Evolutionary conservation across 208 protist species (phyloP).

Genomic region (Crithidia fasciculata): DNA sequence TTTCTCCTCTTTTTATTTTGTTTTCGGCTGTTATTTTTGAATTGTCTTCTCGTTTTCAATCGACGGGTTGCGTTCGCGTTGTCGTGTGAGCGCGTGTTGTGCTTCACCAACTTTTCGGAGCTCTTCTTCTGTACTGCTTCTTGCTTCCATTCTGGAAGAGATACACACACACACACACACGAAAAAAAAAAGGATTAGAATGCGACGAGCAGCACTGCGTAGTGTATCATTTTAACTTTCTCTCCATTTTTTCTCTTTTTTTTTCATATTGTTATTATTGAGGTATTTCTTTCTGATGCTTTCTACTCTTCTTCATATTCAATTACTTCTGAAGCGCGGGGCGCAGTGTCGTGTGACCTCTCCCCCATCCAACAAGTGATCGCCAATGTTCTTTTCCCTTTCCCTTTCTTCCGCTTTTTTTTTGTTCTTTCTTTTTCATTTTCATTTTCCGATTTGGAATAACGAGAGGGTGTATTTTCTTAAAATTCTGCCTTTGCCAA

Average conservation of each 20-base stretch:
- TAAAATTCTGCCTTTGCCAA: background rate
- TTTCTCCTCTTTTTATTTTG: background rate
- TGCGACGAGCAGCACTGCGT: too few species aligned
- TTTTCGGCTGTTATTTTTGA: background rate
- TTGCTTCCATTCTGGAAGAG: background rate
- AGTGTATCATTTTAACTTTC: background rate
- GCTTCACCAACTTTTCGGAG: background rate
- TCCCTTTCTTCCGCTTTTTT: background rate
- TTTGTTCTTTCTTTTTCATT: background rate
- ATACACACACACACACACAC: too few species aligned
- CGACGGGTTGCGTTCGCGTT: too few species aligned
- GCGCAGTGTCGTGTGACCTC: too few species aligned
- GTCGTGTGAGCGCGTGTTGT: too few species aligned
- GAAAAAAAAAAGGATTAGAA: too few species aligned
- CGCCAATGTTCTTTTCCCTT: background rate
- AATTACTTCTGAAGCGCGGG: too few species aligned
- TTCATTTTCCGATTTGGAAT: too few species aligned
- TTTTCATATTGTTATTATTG: background rate
- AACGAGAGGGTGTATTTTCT: background rate
- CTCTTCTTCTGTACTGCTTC: background rate
- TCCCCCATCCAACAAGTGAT: background rate
- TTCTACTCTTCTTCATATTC: too few species aligned
- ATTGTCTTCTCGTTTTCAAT: background rate
- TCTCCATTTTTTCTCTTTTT: slow-evolving; percentile 1
- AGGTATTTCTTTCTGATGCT: background rate